Conservation (phyloP, 352 stramenopile genomes). For the Pythium utonaiense region DNA sequence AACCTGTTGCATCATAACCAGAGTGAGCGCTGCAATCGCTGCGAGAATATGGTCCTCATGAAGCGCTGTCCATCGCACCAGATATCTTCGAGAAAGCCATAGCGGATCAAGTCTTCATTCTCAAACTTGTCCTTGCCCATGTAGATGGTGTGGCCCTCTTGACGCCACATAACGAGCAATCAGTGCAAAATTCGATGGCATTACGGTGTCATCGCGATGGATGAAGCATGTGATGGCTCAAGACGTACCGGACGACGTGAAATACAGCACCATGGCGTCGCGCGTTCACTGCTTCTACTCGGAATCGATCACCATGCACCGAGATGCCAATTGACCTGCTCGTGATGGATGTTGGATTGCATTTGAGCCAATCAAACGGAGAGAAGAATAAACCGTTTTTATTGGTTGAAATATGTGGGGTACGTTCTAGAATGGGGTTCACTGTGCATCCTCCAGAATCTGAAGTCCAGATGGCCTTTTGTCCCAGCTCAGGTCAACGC, state of each 20-base stretch:
- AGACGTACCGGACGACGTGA: conserved; percentile 71
- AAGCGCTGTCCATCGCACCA: no score
- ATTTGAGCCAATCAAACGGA: conserved; percentile 1
- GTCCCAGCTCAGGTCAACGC: no score
- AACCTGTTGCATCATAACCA: conserved; percentile 64
- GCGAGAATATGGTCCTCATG: no score
- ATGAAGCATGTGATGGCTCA: background rate
- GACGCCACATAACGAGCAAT: background rate
- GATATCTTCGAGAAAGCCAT: conserved; percentile 94
- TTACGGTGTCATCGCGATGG: no score
- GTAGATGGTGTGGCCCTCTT: conserved; percentile 92
- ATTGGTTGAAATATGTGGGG: background rate
- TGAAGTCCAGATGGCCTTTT: no score
- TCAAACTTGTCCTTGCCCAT: conserved; percentile 99
- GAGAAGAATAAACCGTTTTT: background rate
- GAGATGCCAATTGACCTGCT: background rate
- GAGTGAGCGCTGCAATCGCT: background rate
- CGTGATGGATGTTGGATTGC: background rate
- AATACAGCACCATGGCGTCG: conserved; percentile 72
- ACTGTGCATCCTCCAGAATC: no score
- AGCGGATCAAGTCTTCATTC: conserved; percentile 99
- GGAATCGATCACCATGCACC: background rate
- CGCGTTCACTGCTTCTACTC: background rate
- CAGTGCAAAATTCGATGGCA: no score
- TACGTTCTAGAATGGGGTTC: background rate